Conservation (phyloP, 352 stramenopile species). For the Globisporangium cederbergense region DNA sequence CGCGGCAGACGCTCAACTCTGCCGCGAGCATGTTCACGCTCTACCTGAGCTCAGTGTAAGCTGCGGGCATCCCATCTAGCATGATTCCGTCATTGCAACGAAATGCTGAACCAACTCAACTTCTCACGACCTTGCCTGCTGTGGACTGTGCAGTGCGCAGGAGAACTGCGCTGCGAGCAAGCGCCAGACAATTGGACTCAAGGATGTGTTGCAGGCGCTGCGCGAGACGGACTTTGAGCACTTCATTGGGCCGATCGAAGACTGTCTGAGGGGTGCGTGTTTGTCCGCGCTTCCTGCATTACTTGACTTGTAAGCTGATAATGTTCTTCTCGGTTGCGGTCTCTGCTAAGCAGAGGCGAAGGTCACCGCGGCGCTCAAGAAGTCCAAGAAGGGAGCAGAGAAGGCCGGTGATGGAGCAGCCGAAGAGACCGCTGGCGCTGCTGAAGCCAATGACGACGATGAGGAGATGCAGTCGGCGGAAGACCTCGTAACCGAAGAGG, state of each 20-base stretch:
- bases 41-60: constrained; percentile 69
- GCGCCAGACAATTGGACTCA: constrained; percentile 70
- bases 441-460: constrained; percentile 30
- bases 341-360: constrained; percentile 41
- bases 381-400: constrained; percentile 27
- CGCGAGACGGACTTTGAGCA: constrained; percentile 77
- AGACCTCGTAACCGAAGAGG: constrained; percentile 12
- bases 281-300: neutral
- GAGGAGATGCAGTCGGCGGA: constrained; percentile 42
- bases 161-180: constrained; percentile 66
- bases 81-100: neutral
- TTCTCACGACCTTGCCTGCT: neutral
- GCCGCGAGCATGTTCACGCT: constrained; percentile 76
- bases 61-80: neutral
- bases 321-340: neutral
- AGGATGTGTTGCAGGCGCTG: constrained; percentile 70
- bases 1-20: constrained; percentile 62
- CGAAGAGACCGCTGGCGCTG: constrained; percentile 20
- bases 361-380: constrained; percentile 28
- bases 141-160: constrained; percentile 38
- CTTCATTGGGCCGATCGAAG: constrained; percentile 65
- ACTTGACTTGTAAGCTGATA: neutral
- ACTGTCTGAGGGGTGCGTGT: constrained; percentile 56
- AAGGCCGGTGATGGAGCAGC: constrained; percentile 1
- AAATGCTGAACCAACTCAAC: neutral